A percentile compares a stretch with the other conserved stretches of the same genome.
Conservation (phyloP, 2,329 filamentous ascomycete species). For the Aureobasidium uvarum region DNA sequence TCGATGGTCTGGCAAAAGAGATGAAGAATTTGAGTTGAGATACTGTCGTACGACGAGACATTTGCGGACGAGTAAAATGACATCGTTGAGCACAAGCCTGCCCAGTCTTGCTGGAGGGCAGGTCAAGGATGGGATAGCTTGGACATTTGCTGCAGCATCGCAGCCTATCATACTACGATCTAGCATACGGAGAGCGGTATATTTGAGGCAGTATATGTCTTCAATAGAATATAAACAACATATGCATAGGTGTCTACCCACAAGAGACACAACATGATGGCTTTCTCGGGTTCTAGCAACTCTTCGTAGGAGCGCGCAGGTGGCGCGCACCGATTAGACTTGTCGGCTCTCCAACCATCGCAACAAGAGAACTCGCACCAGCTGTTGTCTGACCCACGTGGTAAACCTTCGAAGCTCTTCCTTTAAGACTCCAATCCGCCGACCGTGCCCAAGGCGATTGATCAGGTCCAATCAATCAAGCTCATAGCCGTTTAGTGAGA, state of each 20-base stretch:
- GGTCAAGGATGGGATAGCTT: background rate
- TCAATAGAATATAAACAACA: background rate
- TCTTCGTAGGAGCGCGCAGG: background rate
- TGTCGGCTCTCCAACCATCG: too few species aligned
- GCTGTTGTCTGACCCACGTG: background rate
- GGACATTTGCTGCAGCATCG: background rate
- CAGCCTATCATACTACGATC: background rate
- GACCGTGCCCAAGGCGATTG: too few species aligned
- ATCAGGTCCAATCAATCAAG: background rate
- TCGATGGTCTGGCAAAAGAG: slow-evolving; percentile 26
- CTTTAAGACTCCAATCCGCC: too few species aligned
- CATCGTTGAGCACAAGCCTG: background rate
- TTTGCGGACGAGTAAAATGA: background rate
- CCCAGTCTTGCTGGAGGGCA: background rate
- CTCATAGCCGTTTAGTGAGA: background rate
- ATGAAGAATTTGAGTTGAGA: slow-evolving; percentile 26
- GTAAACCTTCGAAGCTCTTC: background rate
- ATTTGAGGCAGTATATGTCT: background rate
- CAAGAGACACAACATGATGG: background rate
- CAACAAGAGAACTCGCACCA: too few species aligned
- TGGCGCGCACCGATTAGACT: too few species aligned
- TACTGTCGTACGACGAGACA: background rate
- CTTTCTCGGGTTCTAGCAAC: background rate
- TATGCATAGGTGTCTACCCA: background rate
- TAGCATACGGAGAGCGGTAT: background rate